These are phyloP conservation scores for Pueraria montana DNA, from an alignment of 306 rosid genomes.

Conservation along the genomic window DNA sequence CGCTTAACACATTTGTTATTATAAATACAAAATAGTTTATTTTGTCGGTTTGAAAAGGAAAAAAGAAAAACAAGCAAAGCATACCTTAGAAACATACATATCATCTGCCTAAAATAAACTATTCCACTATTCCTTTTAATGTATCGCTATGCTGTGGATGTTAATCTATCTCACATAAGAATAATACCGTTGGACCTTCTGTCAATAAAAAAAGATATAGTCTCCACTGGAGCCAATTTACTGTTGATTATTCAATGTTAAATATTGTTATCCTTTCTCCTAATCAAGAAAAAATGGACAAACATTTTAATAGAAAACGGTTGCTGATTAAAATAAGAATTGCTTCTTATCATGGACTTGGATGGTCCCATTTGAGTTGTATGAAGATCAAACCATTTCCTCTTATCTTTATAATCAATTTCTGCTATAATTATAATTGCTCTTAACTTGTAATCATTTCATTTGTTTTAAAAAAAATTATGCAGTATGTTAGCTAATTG, in stretches of 20 bases:
- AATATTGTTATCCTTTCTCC: no score
- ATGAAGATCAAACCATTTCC: conserved; percentile 18
- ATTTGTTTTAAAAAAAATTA: neutral
- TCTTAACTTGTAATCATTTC: neutral
- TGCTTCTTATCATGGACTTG: neutral
- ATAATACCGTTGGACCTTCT: no score
- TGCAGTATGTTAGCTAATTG: neutral
- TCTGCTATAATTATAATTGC: neutral
- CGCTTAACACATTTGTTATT: neutral
- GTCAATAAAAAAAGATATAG: no score
- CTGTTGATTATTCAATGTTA: no score
- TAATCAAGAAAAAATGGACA: neutral
- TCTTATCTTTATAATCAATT: neutral
- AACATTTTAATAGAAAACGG: conserved; percentile 23
- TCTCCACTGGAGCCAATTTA: no score
- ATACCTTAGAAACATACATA: neutral
- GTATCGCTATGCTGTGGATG: no score
- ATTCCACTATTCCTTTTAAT: neutral
- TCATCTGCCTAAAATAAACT: neutral
- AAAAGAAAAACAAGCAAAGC: neutral
- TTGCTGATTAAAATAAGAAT: conserved; percentile 2
- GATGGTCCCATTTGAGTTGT: conserved; percentile 5
- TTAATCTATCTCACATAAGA: no score
- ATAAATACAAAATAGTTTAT: neutral
- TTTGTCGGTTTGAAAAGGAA: neutral